Evolutionary conservation across 1,139 yeast species (phyloP).

Genomic region (Hyphopichia wangnamkhiaoensis): DNA sequence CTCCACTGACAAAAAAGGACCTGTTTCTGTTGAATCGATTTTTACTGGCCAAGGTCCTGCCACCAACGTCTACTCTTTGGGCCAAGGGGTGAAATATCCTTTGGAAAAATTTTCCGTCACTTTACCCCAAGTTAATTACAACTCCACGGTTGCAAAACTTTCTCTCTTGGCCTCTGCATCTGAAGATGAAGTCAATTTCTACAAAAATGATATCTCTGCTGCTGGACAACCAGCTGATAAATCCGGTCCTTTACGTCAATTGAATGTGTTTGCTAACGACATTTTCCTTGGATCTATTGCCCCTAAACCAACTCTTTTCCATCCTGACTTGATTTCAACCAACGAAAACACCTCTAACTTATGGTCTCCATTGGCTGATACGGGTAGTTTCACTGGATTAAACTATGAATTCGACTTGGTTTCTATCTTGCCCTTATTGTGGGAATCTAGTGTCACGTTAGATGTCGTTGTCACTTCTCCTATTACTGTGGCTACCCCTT

Average conservation of each 20-base stretch:
- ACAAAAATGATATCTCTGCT: constrained; percentile 15
- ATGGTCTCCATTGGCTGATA: constrained; percentile 27
- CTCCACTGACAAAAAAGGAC: not conserved
- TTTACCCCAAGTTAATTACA: constrained; percentile 15
- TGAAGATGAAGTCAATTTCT: constrained; percentile 23
- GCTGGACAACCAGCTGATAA: constrained; percentile 9
- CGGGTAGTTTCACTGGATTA: constrained; percentile 27
- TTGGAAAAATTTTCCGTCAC: constrained; percentile 9
- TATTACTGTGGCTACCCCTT: constrained; percentile 15
- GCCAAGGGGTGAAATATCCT: constrained; percentile 13
- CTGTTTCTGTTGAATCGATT: constrained; percentile 6
- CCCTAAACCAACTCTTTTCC: constrained; percentile 30
- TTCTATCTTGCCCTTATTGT: constrained; percentile 27
- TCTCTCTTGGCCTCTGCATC: constrained; percentile 26
- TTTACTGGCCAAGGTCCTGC: constrained; percentile 16
- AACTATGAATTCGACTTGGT: constrained; percentile 28
- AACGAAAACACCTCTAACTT: constrained; percentile 12
- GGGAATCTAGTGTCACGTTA: constrained; percentile 24
- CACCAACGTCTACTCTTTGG: constrained; percentile 13
- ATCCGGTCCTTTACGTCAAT: constrained; percentile 23
- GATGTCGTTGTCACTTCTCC: constrained; percentile 24
- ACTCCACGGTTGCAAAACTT: constrained; percentile 24
- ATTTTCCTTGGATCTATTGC: constrained; percentile 21
- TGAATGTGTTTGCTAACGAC: constrained; percentile 23
- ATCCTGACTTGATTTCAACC: constrained; percentile 18